phyloP scores from a whole-genome alignment of 768 basidiomycete species.

The Russula compacta region DNA sequence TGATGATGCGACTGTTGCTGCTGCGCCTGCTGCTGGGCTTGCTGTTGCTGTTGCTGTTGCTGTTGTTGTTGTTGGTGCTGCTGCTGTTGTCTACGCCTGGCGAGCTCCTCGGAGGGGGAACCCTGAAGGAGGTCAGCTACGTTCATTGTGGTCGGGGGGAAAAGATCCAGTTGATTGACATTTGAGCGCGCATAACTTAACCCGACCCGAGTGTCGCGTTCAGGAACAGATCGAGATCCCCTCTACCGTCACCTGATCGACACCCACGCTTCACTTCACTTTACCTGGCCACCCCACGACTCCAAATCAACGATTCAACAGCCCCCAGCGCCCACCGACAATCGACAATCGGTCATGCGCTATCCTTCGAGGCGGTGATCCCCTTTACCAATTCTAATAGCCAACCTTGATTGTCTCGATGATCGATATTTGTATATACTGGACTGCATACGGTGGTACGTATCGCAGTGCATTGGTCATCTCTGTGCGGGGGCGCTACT shows the following conservation, averaged over 20 bases:
- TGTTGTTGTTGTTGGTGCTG: slow-evolving; percentile 20
- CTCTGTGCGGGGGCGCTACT: too few species aligned
- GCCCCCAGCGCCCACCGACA: too few species aligned
- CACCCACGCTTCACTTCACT: too few species aligned
- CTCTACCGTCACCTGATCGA: not conserved
- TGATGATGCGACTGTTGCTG: slow-evolving; percentile 22
- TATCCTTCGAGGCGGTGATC: too few species aligned
- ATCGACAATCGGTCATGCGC: too few species aligned
- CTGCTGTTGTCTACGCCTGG: slow-evolving; percentile 25
- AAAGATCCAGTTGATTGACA: not conserved
- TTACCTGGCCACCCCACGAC: too few species aligned
- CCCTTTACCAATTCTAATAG: too few species aligned
- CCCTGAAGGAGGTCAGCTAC: slow-evolving; percentile 61
- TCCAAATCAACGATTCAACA: too few species aligned
- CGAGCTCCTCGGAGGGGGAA: slow-evolving; percentile 52
- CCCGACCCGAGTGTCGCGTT: not conserved
- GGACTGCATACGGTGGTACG: too few species aligned
- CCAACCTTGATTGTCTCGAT: too few species aligned
- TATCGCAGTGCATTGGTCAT: too few species aligned
- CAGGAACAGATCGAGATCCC: slow-evolving; percentile 4
- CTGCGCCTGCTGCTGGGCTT: slow-evolving; percentile 17
- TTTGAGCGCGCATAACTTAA: not conserved
- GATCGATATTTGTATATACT: too few species aligned
- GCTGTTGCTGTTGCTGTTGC: slow-evolving; percentile 24
- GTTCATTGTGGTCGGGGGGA: slow-evolving; percentile 41